phyloP scores from a whole-genome alignment of 2,329 filamentous ascomycete species.

The Sarocladium brachiariae region DNA sequence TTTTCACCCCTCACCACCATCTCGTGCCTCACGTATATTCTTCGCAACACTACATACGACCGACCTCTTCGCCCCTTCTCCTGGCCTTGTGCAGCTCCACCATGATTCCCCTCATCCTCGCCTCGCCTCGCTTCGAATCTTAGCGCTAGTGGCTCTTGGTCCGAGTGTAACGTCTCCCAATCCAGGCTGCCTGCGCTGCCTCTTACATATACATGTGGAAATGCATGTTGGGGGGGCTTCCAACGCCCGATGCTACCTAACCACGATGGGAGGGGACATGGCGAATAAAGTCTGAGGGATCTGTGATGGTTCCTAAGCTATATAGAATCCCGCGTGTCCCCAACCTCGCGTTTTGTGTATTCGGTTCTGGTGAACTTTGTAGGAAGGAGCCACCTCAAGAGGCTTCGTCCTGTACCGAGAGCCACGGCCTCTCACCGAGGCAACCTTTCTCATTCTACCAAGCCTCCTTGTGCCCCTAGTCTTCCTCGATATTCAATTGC shows the following conservation, averaged over 20 bases:
- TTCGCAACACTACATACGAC: neutral
- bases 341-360: neutral
- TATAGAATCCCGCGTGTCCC: neutral
- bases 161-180: slow-evolving; percentile 6
- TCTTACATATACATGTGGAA: no score
- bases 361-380: neutral
- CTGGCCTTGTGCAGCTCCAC: neutral
- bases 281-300: neutral
- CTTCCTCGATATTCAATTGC: neutral
- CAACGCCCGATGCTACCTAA: neutral
- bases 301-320: neutral
- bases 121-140: neutral
- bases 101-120: neutral
- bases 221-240: neutral
- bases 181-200: neutral
- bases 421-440: no score
- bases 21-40: neutral
- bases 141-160: slow-evolving; percentile 5
- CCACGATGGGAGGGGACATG: no score
- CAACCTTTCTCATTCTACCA: no score
- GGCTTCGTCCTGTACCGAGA: no score
- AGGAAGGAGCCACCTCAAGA: no score
- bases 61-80: neutral
- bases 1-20: neutral
- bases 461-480: no score